Conservation (phyloP, 2,329 filamentous ascomycete genomes). For the Botrytis aclada region DNA sequence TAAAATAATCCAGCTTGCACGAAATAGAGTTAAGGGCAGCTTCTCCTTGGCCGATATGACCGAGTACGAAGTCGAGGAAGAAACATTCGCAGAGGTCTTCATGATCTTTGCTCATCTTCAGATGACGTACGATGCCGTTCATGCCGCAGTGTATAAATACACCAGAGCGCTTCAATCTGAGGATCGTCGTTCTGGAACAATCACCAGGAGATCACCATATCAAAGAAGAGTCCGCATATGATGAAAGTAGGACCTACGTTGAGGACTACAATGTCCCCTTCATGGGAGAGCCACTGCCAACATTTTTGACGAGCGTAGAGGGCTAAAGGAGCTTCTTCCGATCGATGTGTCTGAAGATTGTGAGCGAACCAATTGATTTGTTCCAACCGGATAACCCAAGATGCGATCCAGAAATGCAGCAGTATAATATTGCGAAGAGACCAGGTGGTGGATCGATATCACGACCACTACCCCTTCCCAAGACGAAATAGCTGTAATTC, state of each 20-base stretch:
- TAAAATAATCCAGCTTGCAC: constrained; percentile 26
- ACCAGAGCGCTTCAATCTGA: constrained; percentile 30
- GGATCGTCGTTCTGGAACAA: constrained; percentile 35
- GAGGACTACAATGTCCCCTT: constrained; percentile 30
- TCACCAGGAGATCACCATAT: constrained; percentile 31
- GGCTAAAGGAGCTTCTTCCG: constrained; percentile 28
- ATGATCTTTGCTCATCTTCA: constrained; percentile 36
- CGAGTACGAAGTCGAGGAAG: constrained; percentile 25
- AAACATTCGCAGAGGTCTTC: constrained; percentile 32
- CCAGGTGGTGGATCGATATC: not conserved
- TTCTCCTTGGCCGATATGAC: constrained; percentile 26
- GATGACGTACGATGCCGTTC: constrained; percentile 33
- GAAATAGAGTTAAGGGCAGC: constrained; percentile 21
- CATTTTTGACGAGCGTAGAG: constrained; percentile 28
- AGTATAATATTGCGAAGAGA: constrained; percentile 23
- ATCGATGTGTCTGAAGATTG: constrained; percentile 31
- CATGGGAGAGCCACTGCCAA: constrained; percentile 31
- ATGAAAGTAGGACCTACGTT: constrained; percentile 35
- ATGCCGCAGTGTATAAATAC: constrained; percentile 29
- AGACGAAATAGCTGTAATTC: not conserved
- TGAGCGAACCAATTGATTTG: constrained; percentile 27
- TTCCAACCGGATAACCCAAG: constrained; percentile 30
- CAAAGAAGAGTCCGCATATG: constrained; percentile 34
- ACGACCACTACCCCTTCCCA: constrained; percentile 20
- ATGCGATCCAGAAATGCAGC: constrained; percentile 19